Percentiles rank a stretch among this genome's conserved stretches.
phyloP scores from a whole-genome alignment of 2,329 filamentous ascomycete species.

The Metarhizium robertsii region DNA sequence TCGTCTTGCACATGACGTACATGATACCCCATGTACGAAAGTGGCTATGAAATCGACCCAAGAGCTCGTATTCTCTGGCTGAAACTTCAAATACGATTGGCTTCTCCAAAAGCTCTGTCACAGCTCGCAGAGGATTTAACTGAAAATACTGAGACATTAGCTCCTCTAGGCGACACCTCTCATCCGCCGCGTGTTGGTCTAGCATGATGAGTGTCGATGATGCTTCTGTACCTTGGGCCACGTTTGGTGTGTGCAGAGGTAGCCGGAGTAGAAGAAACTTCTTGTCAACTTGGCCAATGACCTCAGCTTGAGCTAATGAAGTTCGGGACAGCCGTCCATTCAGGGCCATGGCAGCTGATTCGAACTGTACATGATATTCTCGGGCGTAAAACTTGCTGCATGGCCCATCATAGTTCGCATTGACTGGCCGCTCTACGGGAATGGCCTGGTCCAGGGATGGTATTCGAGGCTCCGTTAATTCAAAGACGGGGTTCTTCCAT shows the following conservation, averaged over 20 bases:
- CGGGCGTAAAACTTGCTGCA: conserved; percentile 6
- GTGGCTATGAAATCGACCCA: conserved; percentile 41
- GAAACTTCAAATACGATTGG: conserved; percentile 59
- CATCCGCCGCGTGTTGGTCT: conserved; percentile 93
- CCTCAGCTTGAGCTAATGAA: conserved; percentile 47
- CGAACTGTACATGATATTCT: conserved; percentile 16
- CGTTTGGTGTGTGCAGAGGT: conserved; percentile 12
- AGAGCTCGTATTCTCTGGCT: conserved; percentile 46
- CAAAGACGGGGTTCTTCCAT: conserved; percentile 74
- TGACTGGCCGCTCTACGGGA: neutral
- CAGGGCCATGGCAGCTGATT: conserved; percentile 18
- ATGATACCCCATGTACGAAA: conserved; percentile 69
- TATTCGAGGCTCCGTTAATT: conserved; percentile 34
- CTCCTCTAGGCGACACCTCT: conserved; percentile 69
- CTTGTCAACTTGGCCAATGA: conserved; percentile 76
- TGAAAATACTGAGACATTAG: conserved; percentile 51
- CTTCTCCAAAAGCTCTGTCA: conserved; percentile 33
- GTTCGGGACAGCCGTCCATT: conserved; percentile 50
- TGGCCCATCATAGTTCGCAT: conserved; percentile 1
- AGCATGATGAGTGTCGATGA: conserved; percentile 61
- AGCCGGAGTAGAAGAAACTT: conserved; percentile 79
- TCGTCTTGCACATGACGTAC: conserved; percentile 55
- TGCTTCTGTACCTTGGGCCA: neutral
- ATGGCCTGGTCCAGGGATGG: conserved; percentile 26
- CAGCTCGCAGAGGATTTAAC: conserved; percentile 10